Base-by-base conservation (phyloP, 345 rosid species). In the Salix arbutifolia region DNA sequence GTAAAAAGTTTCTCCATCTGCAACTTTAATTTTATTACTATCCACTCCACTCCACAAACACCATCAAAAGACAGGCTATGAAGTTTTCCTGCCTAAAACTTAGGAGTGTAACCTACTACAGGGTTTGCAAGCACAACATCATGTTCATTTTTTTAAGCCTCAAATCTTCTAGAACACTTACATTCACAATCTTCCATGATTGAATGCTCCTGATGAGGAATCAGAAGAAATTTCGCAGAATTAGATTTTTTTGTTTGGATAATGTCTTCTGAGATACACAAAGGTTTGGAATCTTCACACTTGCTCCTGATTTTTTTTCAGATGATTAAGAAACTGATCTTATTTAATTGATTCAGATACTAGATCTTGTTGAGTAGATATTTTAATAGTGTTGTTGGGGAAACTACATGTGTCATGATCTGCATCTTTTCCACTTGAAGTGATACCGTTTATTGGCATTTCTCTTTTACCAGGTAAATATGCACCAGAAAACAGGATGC, bases 401-500 rank as follows among this genome's bases (percentile, higher is more conserved):
- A 46, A 70, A 76, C 73, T 74, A 67, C 69, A 73, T 23, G 48
- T 69, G 69, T 69, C 85, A 71, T 76, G 78, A 72, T 79, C 84
- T 48, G 38, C 40, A 80, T 77, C n/a, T 35, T 78, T 76, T 60
- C 70, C 76, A 50, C 66, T 40, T 23, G 79, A 72, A 17, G 78
- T 21, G 50, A 73, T 68, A 68, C 65, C 69, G 74, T 72, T 76
- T 62, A 56, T 84, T 50, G 70, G 79, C 23, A 70, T 67, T 77
- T 79, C 84, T 70, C 67, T 65, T 33, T 67, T 78, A 80, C 77
- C 87, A 74, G 81, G 84, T 76, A 90, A 82, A 77, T 25, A 83
- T 18, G 87, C 85, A 35, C 46, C 80, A 69, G 91, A 90, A 76
- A 91, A 81, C 80, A 90, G 85, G 85, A 80, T 79, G 60, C 87